phyloP scores from a whole-genome alignment of 768 basidiomycete species.

The Auriculariales sp. region DNA sequence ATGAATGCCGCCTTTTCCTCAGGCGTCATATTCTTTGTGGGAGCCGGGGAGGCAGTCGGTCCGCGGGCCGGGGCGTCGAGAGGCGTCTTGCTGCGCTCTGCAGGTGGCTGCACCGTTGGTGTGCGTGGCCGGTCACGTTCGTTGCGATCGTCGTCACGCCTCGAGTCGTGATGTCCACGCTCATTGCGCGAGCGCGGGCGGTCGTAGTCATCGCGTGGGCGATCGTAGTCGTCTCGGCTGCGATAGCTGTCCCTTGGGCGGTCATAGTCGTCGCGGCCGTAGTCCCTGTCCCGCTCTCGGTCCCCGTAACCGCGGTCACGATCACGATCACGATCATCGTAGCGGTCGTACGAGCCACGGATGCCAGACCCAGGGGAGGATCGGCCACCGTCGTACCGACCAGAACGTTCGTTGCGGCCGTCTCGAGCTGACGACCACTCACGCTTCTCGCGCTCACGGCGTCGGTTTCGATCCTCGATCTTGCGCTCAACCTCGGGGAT shows the following conservation, averaged over 20 bases:
- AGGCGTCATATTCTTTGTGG: constrained; percentile 67
- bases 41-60: constrained; percentile 33
- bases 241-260: constrained; percentile 24
- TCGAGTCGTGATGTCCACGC: too few relatives aligned
- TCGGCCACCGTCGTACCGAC: constrained; percentile 22
- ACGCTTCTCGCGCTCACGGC: constrained; percentile 62
- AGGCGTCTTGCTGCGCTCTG: constrained; percentile 25
- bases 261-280: constrained; percentile 25
- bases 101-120: constrained; percentile 36
- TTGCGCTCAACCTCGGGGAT: constrained; percentile 82
- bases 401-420: constrained; percentile 50
- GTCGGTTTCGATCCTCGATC: constrained; percentile 64
- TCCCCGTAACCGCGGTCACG: constrained; percentile 24
- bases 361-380: not conserved
- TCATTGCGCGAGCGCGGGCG: constrained; percentile 9
- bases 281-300: constrained; percentile 21
- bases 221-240: constrained; percentile 24
- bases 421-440: constrained; percentile 73
- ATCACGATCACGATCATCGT: constrained; percentile 25
- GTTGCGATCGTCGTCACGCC: constrained; percentile 5
- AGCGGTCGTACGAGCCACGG: constrained; percentile 30
- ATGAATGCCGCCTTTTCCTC: constrained; percentile 72
- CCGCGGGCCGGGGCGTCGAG: constrained; percentile 10
- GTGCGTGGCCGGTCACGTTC: constrained; percentile 13
- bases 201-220: constrained; percentile 21